These are phyloP conservation scores for Hydnum rufescens DNA, from an alignment of 768 basidiomycete species.

Conservation along the genomic window DNA sequence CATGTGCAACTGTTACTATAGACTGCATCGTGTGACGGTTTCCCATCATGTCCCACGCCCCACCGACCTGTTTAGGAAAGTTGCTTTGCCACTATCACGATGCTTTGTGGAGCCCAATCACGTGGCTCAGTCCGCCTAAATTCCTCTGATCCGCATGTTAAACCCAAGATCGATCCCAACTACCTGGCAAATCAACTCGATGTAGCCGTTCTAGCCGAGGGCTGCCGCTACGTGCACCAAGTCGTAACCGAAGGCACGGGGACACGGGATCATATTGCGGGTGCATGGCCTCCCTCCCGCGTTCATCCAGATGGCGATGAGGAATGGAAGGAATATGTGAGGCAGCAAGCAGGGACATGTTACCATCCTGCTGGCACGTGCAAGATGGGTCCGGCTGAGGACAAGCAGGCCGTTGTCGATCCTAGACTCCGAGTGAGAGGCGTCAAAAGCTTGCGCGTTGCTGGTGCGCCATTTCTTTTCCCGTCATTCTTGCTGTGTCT, in stretches of 20 bases:
- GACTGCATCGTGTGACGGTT: neutral
- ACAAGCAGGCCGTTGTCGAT: constrained; percentile 5
- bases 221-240: constrained; percentile 2
- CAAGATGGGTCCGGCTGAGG: constrained; percentile 5
- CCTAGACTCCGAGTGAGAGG: constrained; percentile 5
- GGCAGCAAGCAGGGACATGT: constrained; percentile 3
- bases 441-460: constrained; percentile 2
- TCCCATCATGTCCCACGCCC: neutral
- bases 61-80: no score
- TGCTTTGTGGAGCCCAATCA: constrained; percentile 5
- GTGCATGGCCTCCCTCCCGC: neutral
- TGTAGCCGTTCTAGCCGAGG: constrained; percentile 1
- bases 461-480: neutral
- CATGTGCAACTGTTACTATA: neutral
- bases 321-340: constrained; percentile 4
- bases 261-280: neutral
- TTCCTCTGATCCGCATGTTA: constrained; percentile 4
- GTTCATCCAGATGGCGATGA: neutral
- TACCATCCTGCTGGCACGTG: constrained; percentile 7
- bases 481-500: neutral
- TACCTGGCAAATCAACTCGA: constrained; percentile 5
- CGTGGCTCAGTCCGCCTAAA: constrained; percentile 5
- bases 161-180: constrained; percentile 7
- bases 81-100: neutral
- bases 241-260: constrained; percentile 2